Evolutionary conservation across 441 rosid genomes (phyloP), one percentile per base, ranked within the genome.

Genomic region (Populus hybrid): DNA sequence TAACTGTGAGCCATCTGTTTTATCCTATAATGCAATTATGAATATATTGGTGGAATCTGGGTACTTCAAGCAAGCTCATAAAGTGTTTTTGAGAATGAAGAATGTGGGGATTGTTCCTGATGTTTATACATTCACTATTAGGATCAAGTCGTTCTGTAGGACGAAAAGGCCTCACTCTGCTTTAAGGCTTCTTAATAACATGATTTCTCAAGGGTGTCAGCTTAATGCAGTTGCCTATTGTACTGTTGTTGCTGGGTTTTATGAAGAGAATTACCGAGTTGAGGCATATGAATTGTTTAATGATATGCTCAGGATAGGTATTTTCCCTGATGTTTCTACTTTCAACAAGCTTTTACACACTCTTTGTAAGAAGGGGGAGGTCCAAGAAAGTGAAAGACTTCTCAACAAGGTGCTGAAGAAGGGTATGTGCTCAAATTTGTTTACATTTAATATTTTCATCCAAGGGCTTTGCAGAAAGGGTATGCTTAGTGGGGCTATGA

Each of bases 101-200:
- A 89, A 91, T 73, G 86, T 82, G 67, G 95, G 89, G 14, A 84
- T 94, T 72, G 63, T 76, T n/a, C 95, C 98, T 21, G 98, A 96
- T 82, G 94, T 83, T 72, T 96, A 90, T 79, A 92, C 97, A 2
- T 93, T 90, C 79, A 91, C 98, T 0, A 84, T 93, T 80, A 83
- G 98, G 91, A 93, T 94, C 67, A 96, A 96, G 90, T 87, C 98
- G 2, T 96, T 96, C 81, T 94, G 98, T 18, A 89, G 82, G 84
- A 91, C 97, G 9, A 84, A 78, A 80, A 83, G 99, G 85, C 95
- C 97, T 81, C 89, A 83, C 61, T 93, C 92, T 75, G 97, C 97
- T 74, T 78, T 91, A 78, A 90, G 98, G 90, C 94, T 95, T 71
- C 93, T 94, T 67, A 84, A 84, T 38, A 95, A 85, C 83, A 93